Base-by-base conservation (phyloP, 306 rosid species). In the Castanea mollissima region DNA sequence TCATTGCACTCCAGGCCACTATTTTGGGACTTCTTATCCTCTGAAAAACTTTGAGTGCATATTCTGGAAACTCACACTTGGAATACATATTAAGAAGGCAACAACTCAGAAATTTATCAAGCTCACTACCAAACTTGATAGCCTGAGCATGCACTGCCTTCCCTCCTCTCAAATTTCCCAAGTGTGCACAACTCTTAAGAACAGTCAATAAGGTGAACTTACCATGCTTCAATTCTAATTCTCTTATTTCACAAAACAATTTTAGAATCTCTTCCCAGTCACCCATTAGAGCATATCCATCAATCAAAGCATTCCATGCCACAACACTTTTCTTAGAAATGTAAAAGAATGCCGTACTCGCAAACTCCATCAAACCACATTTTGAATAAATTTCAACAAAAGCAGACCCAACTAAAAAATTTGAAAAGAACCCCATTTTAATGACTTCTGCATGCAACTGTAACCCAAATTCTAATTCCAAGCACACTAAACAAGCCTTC, bases 1-100 rank as follows among this genome's bases (percentile, higher is more conserved):
- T 79, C 81, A 83, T 83, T 7, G 86, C 74, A 83, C 86, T 83
- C 80, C 83, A 83, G 2, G 83, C 76, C 60, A 75, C 86, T 44
- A 83, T 80, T 75, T 83, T 83, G 63, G 80, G 86, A 72, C 71
- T 64, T 31, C 75, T 15, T 29, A 79, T 75, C 72, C 44, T 63
- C 7, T 6, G 32, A 78, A 83, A 83, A 34, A 79, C 58, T 75
- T 79, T 79, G 35, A 83, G 72, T 12, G 81, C 86, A 71, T 83
- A 78, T 31, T 27, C 74, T 55, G 74, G 75, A 71, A 71, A 46
- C 21, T 49, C 69, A 79, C 81, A 79, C 67, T 75, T 79, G 3
- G 81, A 79, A 70, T 83, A 83, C 83, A 83, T 41, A 63, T 83
- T 74, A 20, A 80, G 64, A 34, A 84, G 87, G 76, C 75, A 76